Evolutionary conservation across 768 basidiomycete genomes (phyloP).

Genomic region (Naganishia kalamii): DNA sequence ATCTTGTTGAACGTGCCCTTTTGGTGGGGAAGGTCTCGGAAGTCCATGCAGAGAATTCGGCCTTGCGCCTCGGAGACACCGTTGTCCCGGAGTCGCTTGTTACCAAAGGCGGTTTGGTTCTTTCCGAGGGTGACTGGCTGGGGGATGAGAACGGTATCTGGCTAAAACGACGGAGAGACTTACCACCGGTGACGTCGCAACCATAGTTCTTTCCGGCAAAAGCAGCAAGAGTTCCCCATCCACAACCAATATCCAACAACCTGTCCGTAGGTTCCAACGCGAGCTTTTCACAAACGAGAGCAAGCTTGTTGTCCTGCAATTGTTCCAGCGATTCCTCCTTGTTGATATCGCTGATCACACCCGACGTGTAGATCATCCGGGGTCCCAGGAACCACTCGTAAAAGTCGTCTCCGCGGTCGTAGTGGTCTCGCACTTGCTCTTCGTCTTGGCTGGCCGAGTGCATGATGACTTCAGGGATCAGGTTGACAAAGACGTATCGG

Average conservation of each 20-base stretch:
- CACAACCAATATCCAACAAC: conserved; percentile 53
- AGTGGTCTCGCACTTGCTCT: conserved; percentile 90
- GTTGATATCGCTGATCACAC: conserved; percentile 67
- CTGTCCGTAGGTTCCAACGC: conserved; percentile 78
- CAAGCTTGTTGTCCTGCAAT: conserved; percentile 96
- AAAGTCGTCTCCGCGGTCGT: conserved; percentile 96
- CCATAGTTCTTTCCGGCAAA: conserved; percentile 95
- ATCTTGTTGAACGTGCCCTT: conserved; percentile 83
- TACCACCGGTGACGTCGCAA: conserved; percentile 82
- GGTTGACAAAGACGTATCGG: conserved; percentile 79
- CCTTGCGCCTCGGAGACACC: conserved; percentile 68
- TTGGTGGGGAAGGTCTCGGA: conserved; percentile 74
- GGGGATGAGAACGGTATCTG: neutral
- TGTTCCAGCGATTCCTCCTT: conserved; percentile 77
- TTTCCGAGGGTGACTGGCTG: conserved; percentile 72
- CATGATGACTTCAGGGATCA: conserved; percentile 87
- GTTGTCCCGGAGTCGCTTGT: conserved; percentile 73
- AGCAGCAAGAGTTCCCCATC: conserved; percentile 92
- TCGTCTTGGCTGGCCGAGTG: conserved; percentile 89
- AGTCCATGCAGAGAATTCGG: conserved; percentile 86
- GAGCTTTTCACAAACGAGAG: conserved; percentile 89
- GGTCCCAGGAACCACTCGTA: conserved; percentile 64
- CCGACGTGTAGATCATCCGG: conserved; percentile 77
- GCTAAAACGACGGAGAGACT: neutral
- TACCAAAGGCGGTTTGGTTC: conserved; percentile 90